Evolutionary conservation across 352 stramenopile genomes (phyloP).

Genomic region (Pythium biforme): DNA sequence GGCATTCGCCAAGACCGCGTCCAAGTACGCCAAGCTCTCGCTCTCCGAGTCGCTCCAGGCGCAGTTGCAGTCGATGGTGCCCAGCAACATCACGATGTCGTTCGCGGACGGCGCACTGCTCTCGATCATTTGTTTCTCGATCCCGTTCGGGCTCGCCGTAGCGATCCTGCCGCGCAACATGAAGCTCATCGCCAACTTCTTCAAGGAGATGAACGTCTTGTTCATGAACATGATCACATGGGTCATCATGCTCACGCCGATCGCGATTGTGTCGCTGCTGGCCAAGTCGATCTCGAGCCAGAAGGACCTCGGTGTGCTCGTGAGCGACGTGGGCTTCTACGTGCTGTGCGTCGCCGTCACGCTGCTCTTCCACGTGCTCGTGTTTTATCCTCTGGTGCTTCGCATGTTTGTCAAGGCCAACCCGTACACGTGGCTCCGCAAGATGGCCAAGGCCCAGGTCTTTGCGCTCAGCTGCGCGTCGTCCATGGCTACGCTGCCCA

Average conservation of each 20-base stretch:
- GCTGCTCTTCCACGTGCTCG: slow-evolving; percentile 23
- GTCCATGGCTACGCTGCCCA: slow-evolving; percentile 36
- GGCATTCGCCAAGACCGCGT: slow-evolving; percentile 13
- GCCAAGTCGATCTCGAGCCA: slow-evolving; percentile 20
- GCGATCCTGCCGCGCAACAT: slow-evolving; percentile 13
- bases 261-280: slow-evolving; percentile 33
- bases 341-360: slow-evolving; percentile 18
- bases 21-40: slow-evolving; percentile 19
- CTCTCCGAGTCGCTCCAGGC: slow-evolving; percentile 17
- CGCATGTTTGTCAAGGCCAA: slow-evolving; percentile 28
- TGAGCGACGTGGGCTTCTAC: slow-evolving; percentile 32
- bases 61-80: slow-evolving; percentile 16
- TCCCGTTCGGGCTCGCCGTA: slow-evolving; percentile 16
- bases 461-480: slow-evolving; percentile 38
- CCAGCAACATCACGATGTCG: slow-evolving; percentile 15
- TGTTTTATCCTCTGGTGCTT: slow-evolving; percentile 38
- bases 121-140: slow-evolving; percentile 22
- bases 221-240: slow-evolving; percentile 28
- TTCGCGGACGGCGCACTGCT: slow-evolving; percentile 17
- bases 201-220: slow-evolving; percentile 3
- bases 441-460: slow-evolving; percentile 32
- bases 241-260: slow-evolving; percentile 33
- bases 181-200: not conserved
- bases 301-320: slow-evolving; percentile 24
- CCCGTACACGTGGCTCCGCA: slow-evolving; percentile 29